A percentile compares a stretch with the other conserved stretches of the same genome.
Evolutionary conservation across 2,329 filamentous ascomycete species (phyloP).

Genomic region (Grosmannia penicillata): DNA sequence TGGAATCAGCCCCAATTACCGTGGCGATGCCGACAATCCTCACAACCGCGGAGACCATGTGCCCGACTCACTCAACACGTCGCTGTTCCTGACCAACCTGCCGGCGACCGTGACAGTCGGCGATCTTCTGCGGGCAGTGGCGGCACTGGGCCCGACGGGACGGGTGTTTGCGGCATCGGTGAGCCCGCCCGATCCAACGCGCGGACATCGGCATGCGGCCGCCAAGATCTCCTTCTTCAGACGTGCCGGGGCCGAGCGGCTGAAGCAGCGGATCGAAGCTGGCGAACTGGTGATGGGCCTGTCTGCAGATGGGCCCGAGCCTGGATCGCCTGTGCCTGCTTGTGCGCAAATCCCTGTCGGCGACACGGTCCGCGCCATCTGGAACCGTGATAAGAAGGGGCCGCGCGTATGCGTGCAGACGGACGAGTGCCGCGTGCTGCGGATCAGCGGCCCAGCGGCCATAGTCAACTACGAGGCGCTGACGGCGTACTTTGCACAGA

Average conservation of each 20-base stretch:
- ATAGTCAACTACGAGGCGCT: conserved; percentile 6
- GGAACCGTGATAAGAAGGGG: conserved; percentile 10
- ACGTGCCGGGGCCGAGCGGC: conserved; percentile 6
- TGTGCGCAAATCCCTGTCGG: too few relatives aligned
- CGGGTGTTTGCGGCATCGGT: conserved; percentile 8
- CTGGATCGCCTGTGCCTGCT: too few relatives aligned
- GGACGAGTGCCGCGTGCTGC: conserved; percentile 9
- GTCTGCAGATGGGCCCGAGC: background rate
- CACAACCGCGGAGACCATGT: conserved; percentile 10
- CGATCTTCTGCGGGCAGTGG: conserved; percentile 7
- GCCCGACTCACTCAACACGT: conserved; percentile 7
- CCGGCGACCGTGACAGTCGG: conserved; percentile 4
- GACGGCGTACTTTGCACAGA: conserved; percentile 6
- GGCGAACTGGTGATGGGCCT: conserved; percentile 3
- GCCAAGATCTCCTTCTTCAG: conserved; percentile 9
- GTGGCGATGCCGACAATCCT: conserved; percentile 9
- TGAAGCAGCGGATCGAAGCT: conserved; percentile 3
- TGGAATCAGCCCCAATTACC: conserved; percentile 10
- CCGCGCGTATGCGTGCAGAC: conserved; percentile 9
- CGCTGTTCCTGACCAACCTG: conserved; percentile 9
- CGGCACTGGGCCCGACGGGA: conserved; percentile 7
- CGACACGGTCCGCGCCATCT: conserved; percentile 1
- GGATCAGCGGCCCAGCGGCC: conserved; percentile 6
- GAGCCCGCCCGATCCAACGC: conserved; percentile 7
- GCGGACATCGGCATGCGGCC: conserved; percentile 6